A percentile compares a stretch with the other conserved stretches of the same genome.
Conservation (phyloP, 179 eudicot genomes). For the Camellia oleifera region DNA sequence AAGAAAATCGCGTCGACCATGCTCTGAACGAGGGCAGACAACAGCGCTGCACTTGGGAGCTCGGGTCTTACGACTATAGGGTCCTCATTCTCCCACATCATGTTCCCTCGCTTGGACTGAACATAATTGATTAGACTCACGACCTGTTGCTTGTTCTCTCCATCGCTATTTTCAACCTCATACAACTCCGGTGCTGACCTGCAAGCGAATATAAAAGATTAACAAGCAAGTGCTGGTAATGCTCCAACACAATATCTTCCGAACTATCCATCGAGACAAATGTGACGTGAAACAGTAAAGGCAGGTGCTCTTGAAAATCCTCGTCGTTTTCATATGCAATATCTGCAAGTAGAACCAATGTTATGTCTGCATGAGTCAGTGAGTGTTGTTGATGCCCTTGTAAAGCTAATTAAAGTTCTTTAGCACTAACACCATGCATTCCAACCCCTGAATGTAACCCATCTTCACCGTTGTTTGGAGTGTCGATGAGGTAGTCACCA, state of each 20-base stretch:
- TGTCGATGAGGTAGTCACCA: conserved; percentile 93
- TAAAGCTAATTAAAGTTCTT: conserved; percentile 94
- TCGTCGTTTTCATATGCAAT: conserved; percentile 98
- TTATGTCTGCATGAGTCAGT: conserved; percentile 94
- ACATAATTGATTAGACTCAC: conserved; percentile 95
- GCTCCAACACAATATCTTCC: conserved; percentile 95
- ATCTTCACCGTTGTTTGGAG: conserved; percentile 95
- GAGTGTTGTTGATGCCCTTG: conserved; percentile 99
- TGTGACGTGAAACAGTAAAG: conserved; percentile 90
- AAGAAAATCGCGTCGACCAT: conserved; percentile 99
- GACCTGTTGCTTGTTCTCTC: conserved; percentile 98
- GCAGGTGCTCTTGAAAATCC: conserved; percentile 94
- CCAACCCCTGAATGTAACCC: conserved; percentile 64
- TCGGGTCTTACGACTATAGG: conserved; percentile 80
- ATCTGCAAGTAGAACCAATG: conserved; percentile 91
- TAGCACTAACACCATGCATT: conserved; percentile 75
- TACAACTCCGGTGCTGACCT: conserved; percentile 90
- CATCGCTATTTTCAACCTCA: conserved; percentile 90
- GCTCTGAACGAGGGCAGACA: conserved; percentile 95
- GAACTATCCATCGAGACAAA: conserved; percentile 99
- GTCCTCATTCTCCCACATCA: conserved; percentile 99
- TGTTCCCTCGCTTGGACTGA: conserved; percentile 95
- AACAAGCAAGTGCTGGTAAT: conserved; percentile 94
- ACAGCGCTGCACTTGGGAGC: conserved; percentile 94
- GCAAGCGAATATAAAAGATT: conserved; percentile 92